Evolutionary conservation across 2,329 filamentous ascomycete species (phyloP), one percentile per base, ranked within the genome.

Genomic region (Fusarium begoniae): DNA sequence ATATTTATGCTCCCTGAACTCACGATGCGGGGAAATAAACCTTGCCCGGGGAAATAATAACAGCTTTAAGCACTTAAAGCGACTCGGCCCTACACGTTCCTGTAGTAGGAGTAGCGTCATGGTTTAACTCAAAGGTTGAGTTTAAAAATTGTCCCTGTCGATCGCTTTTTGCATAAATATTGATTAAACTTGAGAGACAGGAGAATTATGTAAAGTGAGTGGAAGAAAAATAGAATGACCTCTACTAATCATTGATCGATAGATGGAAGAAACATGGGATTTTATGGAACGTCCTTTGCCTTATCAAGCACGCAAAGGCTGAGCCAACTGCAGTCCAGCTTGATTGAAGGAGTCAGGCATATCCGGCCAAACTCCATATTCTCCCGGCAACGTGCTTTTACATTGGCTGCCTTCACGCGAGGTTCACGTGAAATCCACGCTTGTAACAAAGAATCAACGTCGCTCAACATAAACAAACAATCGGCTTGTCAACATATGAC

Each of bases 81-180:
- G 35, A 59, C 38, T 37, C 50, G 38, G 40, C 41, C 37, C 22
- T 56, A 32, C 24, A 45, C 40, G 60, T 64, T 43, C 50, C 68
- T 75, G 63, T 53, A 72, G 72, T 65, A 75, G 56, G 47, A 58
- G 50, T 73, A 75, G 72, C 72, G 68, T 75, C 69, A 73, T 66
- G 60, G 17, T 38, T 48, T 66, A 74, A 74, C 72, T 72, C 32
- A 69, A 69, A 56, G 30, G 56, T 24, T 59, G 45, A 69, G 69
- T 58, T 59, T 66, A 69, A 35, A 35, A 35, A 61, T 57, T 68
- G 66, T 68, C 48, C 63, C 58, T 54, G 47, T 30, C 54, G 63
- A 63, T 69, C 69, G 26, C 40, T 20, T 43, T 45, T 35, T 18
- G 24, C 26, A 32, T 47, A 22, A n/a, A 37, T n/a, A 22, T 17